Evolutionary conservation across 2,329 filamentous ascomycete species (phyloP).

Genomic region (Blastomyces parvus): DNA sequence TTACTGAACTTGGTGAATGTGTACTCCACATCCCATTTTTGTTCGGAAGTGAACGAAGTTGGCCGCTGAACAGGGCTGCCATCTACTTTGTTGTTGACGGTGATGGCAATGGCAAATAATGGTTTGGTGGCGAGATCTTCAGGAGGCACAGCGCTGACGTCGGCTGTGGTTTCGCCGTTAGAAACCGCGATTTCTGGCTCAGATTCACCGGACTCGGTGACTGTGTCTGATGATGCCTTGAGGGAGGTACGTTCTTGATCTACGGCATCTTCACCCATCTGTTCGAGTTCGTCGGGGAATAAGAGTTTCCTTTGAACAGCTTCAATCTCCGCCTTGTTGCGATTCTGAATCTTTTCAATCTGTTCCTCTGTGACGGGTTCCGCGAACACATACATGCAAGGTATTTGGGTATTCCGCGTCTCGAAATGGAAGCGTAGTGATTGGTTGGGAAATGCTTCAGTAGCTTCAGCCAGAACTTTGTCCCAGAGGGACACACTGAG

Average conservation of each 20-base stretch:
- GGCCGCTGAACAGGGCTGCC: conserved; percentile 55
- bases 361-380: conserved; percentile 68
- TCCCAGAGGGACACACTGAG: conserved; percentile 71
- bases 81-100: conserved; percentile 63
- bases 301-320: conserved; percentile 53
- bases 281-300: conserved; percentile 26
- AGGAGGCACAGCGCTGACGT: not conserved
- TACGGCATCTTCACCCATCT: not conserved
- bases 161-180: not conserved
- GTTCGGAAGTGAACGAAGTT: conserved; percentile 31
- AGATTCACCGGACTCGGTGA: not conserved
- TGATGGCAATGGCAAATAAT: conserved; percentile 62
- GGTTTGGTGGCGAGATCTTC: conserved; percentile 19
- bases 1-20: conserved; percentile 54
- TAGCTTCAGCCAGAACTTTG: conserved; percentile 65
- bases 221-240: not conserved
- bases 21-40: conserved; percentile 70
- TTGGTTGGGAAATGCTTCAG: conserved; percentile 60
- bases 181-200: not conserved
- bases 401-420: conserved; percentile 50
- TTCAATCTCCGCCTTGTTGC: conserved; percentile 54
- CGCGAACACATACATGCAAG: conserved; percentile 81
- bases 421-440: conserved; percentile 77
- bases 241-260: conserved; percentile 9
- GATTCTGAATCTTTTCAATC: conserved; percentile 63